Evolutionary conservation across 2,329 filamentous ascomycete genomes (phyloP).

Genomic region (Elsinoe ampelina): DNA sequence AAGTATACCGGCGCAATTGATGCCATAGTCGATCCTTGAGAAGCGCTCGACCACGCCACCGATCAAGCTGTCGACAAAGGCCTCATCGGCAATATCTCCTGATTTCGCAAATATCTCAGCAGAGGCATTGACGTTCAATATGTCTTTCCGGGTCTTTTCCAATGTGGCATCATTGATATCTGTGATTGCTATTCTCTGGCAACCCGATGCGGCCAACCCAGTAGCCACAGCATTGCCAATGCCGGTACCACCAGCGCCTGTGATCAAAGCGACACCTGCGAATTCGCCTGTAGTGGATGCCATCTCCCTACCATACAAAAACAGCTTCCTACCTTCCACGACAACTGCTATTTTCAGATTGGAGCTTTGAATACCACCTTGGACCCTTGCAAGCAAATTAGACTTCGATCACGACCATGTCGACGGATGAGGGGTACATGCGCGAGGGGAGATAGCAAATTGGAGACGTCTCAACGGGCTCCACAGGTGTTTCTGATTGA

Average conservation of each 20-base stretch:
- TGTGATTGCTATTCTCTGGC: slow-evolving; percentile 33
- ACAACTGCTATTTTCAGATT: not conserved
- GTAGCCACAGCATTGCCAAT: slow-evolving; percentile 37
- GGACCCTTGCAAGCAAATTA: not conserved
- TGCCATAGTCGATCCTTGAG: slow-evolving; percentile 38
- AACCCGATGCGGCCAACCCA: slow-evolving; percentile 39
- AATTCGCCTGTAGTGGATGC: slow-evolving; percentile 14
- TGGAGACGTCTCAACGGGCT: not conserved
- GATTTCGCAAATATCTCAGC: slow-evolving; percentile 22
- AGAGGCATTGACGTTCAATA: slow-evolving; percentile 21
- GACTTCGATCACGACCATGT: not conserved
- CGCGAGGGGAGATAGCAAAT: not conserved
- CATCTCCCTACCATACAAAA: not conserved
- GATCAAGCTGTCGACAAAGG: slow-evolving; percentile 23
- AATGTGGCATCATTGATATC: slow-evolving; percentile 30
- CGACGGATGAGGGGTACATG: not conserved
- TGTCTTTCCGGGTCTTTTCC: slow-evolving; percentile 27
- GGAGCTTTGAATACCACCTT: not conserved
- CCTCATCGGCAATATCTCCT: slow-evolving; percentile 32
- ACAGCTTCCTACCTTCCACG: not conserved
- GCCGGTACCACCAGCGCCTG: slow-evolving; percentile 28
- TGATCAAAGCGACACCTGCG: slow-evolving; percentile 27
- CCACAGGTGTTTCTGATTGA: too few relatives aligned
- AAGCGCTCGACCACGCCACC: slow-evolving; percentile 25
- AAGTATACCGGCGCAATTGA: slow-evolving; percentile 39